A percentile compares a stretch with the other conserved stretches of the same genome.
These are phyloP conservation scores for Wallemia ichthyophaga DNA, from an alignment of 1,284 basidiomycete genomes.

Conservation along the genomic window DNA sequence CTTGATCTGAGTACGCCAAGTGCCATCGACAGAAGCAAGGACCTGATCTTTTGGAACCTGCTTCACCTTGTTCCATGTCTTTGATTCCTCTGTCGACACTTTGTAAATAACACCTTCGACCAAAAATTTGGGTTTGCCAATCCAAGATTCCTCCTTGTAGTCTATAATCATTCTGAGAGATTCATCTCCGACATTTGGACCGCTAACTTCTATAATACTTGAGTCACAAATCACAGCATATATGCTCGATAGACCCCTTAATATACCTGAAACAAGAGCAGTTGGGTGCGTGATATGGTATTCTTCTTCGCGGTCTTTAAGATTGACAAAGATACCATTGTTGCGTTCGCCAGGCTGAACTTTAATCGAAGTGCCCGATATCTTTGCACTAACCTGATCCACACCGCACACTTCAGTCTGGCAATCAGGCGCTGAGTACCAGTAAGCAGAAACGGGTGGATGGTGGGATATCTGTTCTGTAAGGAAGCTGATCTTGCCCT, in stretches of 20 bases:
- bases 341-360: constrained; percentile 55
- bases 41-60: constrained; percentile 53
- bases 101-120: constrained; percentile 72
- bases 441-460: constrained; percentile 72
- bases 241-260: constrained; percentile 44
- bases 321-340: constrained; percentile 55
- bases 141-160: constrained; percentile 94
- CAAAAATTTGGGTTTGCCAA: constrained; percentile 58
- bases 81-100: constrained; percentile 31
- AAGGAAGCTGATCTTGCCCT: constrained; percentile 7
- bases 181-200: constrained; percentile 26
- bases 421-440: constrained; percentile 40
- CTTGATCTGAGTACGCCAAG: constrained; percentile 53
- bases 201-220: constrained; percentile 18
- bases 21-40: constrained; percentile 57
- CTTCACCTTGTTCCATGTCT: constrained; percentile 50
- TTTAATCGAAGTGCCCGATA: constrained; percentile 47
- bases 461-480: constrained; percentile 84
- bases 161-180: constrained; percentile 55
- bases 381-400: constrained; percentile 76
- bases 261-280: constrained; percentile 66
- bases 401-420: constrained; percentile 36
- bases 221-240: constrained; percentile 56
- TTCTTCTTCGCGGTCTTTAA: constrained; percentile 30
- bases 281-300: constrained; percentile 72